Evolutionary conservation across 2,329 filamentous ascomycete genomes (phyloP).

Genomic region (Verticillium nubilum): DNA sequence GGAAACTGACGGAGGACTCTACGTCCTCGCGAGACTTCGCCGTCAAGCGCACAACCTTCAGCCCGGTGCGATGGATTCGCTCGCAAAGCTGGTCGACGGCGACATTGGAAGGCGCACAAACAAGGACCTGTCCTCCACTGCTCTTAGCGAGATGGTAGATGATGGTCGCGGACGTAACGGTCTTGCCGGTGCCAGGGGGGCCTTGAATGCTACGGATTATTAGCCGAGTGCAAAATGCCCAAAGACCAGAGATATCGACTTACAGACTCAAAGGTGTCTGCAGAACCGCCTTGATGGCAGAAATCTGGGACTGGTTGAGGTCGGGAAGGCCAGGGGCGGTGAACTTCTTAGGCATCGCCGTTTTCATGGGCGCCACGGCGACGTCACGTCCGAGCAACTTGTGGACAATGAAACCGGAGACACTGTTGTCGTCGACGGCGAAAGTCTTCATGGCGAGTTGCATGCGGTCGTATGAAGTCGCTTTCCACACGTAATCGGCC

Average conservation of each 20-base stretch:
- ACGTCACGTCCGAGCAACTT: constrained; percentile 94
- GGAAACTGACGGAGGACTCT: constrained; percentile 93
- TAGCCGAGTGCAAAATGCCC: neutral
- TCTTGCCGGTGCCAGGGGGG: constrained; percentile 95
- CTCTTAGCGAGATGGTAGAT: constrained; percentile 97
- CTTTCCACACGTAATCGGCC: constrained; percentile 99
- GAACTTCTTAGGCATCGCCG: constrained; percentile 92
- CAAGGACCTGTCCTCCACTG: constrained; percentile 88
- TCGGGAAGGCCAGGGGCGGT: constrained; percentile 91
- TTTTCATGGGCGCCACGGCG: constrained; percentile 90
- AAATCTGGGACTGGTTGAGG: constrained; percentile 91
- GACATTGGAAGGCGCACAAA: constrained; percentile 97
- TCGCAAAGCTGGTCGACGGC: constrained; percentile 98
- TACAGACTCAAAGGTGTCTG: constrained; percentile 82
- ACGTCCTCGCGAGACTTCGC: constrained; percentile 98
- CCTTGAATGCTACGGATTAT: constrained; percentile 63
- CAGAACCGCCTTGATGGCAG: constrained; percentile 90
- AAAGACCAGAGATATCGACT: neutral
- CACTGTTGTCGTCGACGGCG: constrained; percentile 94
- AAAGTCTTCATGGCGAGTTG: constrained; percentile 99
- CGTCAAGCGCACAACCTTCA: constrained; percentile 97
- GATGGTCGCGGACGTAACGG: constrained; percentile 95
- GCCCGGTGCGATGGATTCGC: constrained; percentile 86
- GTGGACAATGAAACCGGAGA: constrained; percentile 98
- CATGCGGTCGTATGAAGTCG: constrained; percentile 98